These are phyloP conservation scores for Suillus bovinus DNA, from an alignment of 768 basidiomycete genomes.

Conservation along the genomic window DNA sequence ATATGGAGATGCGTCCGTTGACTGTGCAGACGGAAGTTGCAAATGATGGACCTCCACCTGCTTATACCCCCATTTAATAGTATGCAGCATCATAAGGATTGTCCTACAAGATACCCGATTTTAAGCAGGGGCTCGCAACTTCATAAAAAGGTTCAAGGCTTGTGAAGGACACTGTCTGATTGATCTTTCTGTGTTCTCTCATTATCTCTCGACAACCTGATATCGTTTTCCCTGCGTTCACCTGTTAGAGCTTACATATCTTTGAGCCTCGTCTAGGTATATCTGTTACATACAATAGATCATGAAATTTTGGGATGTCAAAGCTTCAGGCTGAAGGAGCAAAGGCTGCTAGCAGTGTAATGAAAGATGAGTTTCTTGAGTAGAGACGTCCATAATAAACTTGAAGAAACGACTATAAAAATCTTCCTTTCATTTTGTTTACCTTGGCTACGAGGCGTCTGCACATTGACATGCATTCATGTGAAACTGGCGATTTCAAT, in stretches of 20 bases:
- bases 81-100: background rate
- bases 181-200: background rate
- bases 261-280: background rate
- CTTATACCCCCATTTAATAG: slow-evolving; percentile 25
- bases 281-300: background rate
- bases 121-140: background rate
- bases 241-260: background rate
- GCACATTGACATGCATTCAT: background rate
- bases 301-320: background rate
- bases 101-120: background rate
- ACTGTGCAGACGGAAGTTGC: slow-evolving; percentile 17
- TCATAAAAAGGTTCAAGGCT: background rate
- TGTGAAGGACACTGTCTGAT: background rate
- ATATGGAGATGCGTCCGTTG: slow-evolving; percentile 9
- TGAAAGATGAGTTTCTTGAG: too few species aligned
- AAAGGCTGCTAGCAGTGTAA: background rate
- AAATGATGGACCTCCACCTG: slow-evolving; percentile 25
- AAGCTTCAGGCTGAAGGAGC: background rate
- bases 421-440: background rate
- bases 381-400: background rate
- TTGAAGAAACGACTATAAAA: background rate
- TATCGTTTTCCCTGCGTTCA: background rate
- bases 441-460: background rate
- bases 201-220: background rate
- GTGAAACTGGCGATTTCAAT: background rate